These are phyloP conservation scores for Clarireedia paspali DNA, from an alignment of 2,329 filamentous ascomycete genomes.

Conservation along the genomic window DNA sequence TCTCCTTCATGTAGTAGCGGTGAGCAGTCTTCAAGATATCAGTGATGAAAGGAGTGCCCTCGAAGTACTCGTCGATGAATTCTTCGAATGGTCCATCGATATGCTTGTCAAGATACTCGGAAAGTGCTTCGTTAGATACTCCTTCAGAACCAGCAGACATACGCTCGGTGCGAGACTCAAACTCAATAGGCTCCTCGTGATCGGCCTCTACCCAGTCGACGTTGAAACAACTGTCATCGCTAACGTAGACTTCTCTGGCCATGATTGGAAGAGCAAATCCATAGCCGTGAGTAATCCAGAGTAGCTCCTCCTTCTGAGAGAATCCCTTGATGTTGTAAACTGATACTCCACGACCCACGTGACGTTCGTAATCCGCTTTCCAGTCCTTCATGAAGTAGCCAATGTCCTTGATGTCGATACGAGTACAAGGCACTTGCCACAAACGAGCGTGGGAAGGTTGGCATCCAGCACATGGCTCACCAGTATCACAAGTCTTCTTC, in stretches of 20 bases:
- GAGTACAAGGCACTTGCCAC: constrained; percentile 96
- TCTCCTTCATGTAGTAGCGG: constrained; percentile 84
- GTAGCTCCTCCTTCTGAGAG: constrained; percentile 55
- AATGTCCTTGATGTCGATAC: constrained; percentile 98
- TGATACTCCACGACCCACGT: constrained; percentile 78
- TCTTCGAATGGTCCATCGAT: constrained; percentile 87
- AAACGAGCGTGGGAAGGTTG: constrained; percentile 91
- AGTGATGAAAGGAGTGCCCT: constrained; percentile 89
- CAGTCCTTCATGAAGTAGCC: constrained; percentile 99
- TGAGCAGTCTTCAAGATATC: constrained; percentile 95
- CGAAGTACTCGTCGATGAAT: constrained; percentile 93
- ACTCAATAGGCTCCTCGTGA: constrained; percentile 67
- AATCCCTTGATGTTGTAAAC: constrained; percentile 93
- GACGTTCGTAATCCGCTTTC: constrained; percentile 93
- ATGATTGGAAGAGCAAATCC: constrained; percentile 88
- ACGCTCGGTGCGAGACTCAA: constrained; percentile 80
- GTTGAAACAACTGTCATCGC: constrained; percentile 85
- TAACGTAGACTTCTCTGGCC: constrained; percentile 87
- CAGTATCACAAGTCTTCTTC: constrained; percentile 98
- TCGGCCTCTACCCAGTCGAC: constrained; percentile 88
- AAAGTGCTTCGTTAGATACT: constrained; percentile 70
- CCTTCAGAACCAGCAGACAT: constrained; percentile 86
- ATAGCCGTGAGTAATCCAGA: constrained; percentile 96
- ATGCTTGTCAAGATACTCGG: constrained; percentile 91
- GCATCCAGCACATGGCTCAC: constrained; percentile 90